Conservation (phyloP, 192 early-diverging fungal species). For the Backusella morwellensis region DNA sequence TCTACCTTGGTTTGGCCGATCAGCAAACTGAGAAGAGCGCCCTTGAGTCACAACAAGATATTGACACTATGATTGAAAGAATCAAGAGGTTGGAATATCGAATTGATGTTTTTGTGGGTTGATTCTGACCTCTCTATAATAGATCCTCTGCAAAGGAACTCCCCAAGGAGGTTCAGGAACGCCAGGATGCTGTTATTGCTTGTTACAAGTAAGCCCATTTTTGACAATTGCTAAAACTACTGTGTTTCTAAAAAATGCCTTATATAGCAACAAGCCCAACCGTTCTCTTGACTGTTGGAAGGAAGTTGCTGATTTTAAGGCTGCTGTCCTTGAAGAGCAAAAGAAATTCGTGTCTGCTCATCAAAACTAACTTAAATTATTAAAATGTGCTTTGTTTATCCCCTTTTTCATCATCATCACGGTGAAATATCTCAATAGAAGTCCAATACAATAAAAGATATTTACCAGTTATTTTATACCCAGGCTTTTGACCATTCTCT, state of each 20-base stretch:
- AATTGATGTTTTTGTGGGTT: neutral
- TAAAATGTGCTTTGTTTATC: neutral
- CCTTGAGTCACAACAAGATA: constrained; percentile 12
- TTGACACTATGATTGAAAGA: constrained; percentile 26
- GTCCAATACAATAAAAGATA: neutral
- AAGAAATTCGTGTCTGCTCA: constrained; percentile 20
- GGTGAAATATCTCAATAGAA: neutral
- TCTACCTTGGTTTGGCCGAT: constrained; percentile 1
- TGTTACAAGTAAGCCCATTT: constrained; percentile 22
- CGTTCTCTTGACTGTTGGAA: constrained; percentile 31
- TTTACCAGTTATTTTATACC: neutral
- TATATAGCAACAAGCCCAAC: constrained; percentile 12
- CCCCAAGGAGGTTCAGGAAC: constrained; percentile 13
- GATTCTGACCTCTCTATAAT: neutral
- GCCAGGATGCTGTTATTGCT: constrained; percentile 25
- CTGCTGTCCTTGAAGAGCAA: constrained; percentile 25
- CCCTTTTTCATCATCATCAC: neutral
- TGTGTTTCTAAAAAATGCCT: neutral
- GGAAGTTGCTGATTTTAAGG: constrained; percentile 26
- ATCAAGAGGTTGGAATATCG: constrained; percentile 17
- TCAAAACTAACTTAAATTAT: constrained; percentile 1
- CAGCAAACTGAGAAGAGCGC: constrained; percentile 22
- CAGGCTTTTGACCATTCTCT: neutral
- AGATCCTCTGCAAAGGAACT: constrained; percentile 23
- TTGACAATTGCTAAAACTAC: neutral